phyloP scores from a whole-genome alignment of 768 basidiomycete genomes.

The Russula griseocarnosa region DNA sequence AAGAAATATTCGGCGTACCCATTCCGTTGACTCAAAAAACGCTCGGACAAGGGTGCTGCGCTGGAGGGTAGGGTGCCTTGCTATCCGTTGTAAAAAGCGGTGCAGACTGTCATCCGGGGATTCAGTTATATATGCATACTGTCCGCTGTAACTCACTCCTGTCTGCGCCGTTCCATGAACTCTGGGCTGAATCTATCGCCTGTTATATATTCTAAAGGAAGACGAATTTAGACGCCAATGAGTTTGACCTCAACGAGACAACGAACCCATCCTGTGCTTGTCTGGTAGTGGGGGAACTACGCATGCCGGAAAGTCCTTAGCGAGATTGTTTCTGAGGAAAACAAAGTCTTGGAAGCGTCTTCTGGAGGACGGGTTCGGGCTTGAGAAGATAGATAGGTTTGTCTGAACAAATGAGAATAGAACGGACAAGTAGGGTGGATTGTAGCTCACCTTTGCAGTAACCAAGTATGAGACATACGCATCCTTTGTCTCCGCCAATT shows the following conservation, averaged over 20 bases:
- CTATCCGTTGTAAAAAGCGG: constrained; percentile 84
- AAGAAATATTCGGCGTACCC: constrained; percentile 54
- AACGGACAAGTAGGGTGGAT: constrained; percentile 1
- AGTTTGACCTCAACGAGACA: not conserved
- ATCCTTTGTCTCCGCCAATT: constrained; percentile 95
- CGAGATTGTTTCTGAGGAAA: constrained; percentile 83
- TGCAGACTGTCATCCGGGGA: constrained; percentile 58
- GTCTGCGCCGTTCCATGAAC: constrained; percentile 89
- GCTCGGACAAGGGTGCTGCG: constrained; percentile 86
- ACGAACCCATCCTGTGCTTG: constrained; percentile 90
- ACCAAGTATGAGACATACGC: constrained; percentile 95
- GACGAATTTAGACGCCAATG: constrained; percentile 1
- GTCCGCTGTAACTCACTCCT: constrained; percentile 56
- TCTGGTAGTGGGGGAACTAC: constrained; percentile 97
- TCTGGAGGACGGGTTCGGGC: constrained; percentile 66
- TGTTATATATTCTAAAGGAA: constrained; percentile 80
- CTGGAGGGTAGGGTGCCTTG: constrained; percentile 93
- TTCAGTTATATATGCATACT: constrained; percentile 16
- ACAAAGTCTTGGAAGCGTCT: constrained; percentile 97
- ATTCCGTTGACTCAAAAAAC: constrained; percentile 97
- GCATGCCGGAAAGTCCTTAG: constrained; percentile 91
- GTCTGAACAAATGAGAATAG: constrained; percentile 51
- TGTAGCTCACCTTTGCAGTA: constrained; percentile 65
- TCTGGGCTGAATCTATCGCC: constrained; percentile 97
- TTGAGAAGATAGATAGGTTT: constrained; percentile 82